Percentiles rank a stretch among this genome's conserved stretches.
These are phyloP conservation scores for Magnusiomyces ingens DNA, from an alignment of 1,139 yeast species.

Conservation along the genomic window DNA sequence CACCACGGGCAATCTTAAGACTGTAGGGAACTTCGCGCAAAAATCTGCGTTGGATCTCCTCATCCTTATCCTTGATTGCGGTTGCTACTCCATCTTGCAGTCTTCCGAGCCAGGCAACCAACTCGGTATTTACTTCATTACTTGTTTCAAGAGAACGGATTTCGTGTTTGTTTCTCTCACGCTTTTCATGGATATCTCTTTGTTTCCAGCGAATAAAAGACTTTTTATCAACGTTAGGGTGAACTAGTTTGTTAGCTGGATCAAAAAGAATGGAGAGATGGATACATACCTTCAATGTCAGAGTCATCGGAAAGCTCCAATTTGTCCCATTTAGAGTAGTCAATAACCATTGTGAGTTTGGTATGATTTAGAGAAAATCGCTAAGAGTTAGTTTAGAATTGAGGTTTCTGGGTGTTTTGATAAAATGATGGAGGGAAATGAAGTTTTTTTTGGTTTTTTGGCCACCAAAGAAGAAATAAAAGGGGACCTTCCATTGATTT, in stretches of 20 bases:
- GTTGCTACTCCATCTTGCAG: slow-evolving; percentile 38
- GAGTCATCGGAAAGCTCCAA: slow-evolving; percentile 94
- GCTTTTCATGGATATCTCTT: slow-evolving; percentile 91
- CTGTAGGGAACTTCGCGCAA: slow-evolving; percentile 9
- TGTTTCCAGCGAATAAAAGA: slow-evolving; percentile 96
- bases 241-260: slow-evolving; percentile 45
- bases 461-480: too few relatives aligned
- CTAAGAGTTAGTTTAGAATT: too few relatives aligned
- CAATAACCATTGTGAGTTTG: slow-evolving; percentile 42
- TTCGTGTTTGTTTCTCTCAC: slow-evolving; percentile 71
- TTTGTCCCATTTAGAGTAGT: slow-evolving; percentile 97
- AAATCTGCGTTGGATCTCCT: neutral
- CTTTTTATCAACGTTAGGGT: slow-evolving; percentile 92
- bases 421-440: too few relatives aligned
- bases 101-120: slow-evolving; percentile 65
- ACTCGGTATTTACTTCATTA: slow-evolving; percentile 64
- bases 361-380: too few relatives aligned
- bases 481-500: too few relatives aligned
- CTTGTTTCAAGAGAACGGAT: slow-evolving; percentile 71
- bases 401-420: too few relatives aligned
- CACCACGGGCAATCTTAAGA: slow-evolving; percentile 22
- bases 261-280: neutral
- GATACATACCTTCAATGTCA: slow-evolving; percentile 54
- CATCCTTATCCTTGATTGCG: neutral
- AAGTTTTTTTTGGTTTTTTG: too few relatives aligned